Evolutionary conservation across 2,329 filamentous ascomycete genomes (phyloP), one percentile per base, ranked within the genome.

Genomic region (Cladophialophora exuberans): DNA sequence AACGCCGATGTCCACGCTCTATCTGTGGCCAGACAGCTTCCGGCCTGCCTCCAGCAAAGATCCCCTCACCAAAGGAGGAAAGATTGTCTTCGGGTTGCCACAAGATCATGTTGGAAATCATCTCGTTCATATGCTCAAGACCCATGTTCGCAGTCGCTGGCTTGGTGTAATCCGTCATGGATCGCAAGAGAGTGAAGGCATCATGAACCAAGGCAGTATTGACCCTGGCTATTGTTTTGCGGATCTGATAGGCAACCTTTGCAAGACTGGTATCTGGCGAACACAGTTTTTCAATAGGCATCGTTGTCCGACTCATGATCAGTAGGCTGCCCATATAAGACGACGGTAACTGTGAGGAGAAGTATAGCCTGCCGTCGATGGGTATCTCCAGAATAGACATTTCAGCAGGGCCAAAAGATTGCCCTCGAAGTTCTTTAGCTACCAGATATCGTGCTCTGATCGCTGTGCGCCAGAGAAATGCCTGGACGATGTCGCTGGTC

Each of bases 1-100:
- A 67, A 1, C 61, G 56, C 2, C 55, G 41, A 20, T 59, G 56
- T 0, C 59, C 63, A 4, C 66, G 64, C 11, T 68, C 65, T 3
- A 68, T 52, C 52, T 66, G 67, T 5, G 66, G 66, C 35, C 67
- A 39, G 60, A 69, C 52, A 3, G 59, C 56, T 43, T 66, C 60
- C 1, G 67, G 67, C 3, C 42, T 57, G 15, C 66, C 65, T 23
- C 60, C 57, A 23, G 51, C 63, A 31, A 67, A 66, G 25, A 67
- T 60, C 5, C 11, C 22, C 3, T 44, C 41, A 6, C 41, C 41
- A 31, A 44, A 44, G 25, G 41, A 44, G n/a, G n/a, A n/a, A n/a
- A n/a, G n/a, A 28, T 30, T 41, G 7, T 42, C 47, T 4, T 10
- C 18, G 18, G 36, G n/a, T 20, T 51, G 33, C 2, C n/a, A 51